Evolutionary conservation across 1,284 basidiomycete genomes (phyloP).

Genomic region (Ceraceosorus bombacis): DNA sequence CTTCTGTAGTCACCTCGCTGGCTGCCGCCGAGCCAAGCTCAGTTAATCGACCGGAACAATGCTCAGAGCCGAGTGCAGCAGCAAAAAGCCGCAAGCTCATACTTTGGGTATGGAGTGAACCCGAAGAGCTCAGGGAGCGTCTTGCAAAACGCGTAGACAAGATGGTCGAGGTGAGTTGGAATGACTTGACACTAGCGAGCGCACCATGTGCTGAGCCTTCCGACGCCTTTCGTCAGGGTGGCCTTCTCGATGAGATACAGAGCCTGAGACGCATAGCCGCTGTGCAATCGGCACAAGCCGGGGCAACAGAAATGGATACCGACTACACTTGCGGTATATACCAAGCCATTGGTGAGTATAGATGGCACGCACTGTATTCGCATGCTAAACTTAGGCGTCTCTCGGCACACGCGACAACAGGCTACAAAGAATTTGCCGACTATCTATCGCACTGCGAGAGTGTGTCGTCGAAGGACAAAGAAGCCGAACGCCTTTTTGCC

Average conservation of each 20-base stretch:
- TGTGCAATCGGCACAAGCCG: conserved; percentile 16
- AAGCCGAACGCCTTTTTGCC: conserved; percentile 50
- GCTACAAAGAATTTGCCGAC: conserved; percentile 78
- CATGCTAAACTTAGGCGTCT: background rate
- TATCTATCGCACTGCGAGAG: conserved; percentile 55
- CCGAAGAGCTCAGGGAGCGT: conserved; percentile 59
- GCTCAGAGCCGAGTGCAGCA: too few relatives aligned
- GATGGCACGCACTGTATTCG: background rate
- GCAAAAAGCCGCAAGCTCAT: conserved; percentile 53
- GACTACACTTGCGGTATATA: conserved; percentile 73
- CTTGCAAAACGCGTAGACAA: conserved; percentile 73
- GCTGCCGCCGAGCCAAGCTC: too few relatives aligned
- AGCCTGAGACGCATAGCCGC: conserved; percentile 51
- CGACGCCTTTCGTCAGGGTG: conserved; percentile 55
- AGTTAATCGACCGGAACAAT: too few relatives aligned
- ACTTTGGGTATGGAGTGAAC: conserved; percentile 83
- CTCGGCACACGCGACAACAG: conserved; percentile 51
- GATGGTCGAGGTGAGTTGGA: conserved; percentile 68
- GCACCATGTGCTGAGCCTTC: background rate
- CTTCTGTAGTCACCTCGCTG: too few relatives aligned
- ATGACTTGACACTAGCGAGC: background rate
- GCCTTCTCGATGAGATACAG: conserved; percentile 73
- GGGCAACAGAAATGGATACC: conserved; percentile 47
- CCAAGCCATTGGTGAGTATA: conserved; percentile 74
- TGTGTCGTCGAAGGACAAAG: conserved; percentile 3